phyloP scores from a whole-genome alignment of 2,329 filamentous ascomycete genomes.

The Aureobasidium melanogenum region DNA sequence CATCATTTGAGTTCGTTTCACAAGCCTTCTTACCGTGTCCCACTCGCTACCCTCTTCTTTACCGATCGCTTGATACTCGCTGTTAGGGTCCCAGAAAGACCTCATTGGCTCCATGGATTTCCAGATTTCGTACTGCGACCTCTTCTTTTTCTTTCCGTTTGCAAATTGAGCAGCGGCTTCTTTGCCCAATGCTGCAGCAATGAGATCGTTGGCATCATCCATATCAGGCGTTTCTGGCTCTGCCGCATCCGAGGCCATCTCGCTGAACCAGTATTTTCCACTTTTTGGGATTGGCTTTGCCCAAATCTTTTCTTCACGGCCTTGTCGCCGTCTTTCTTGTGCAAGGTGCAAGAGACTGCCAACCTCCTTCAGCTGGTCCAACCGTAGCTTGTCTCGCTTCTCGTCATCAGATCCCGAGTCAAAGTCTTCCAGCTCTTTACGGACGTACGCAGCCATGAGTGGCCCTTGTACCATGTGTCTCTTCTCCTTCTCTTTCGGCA shows the following conservation, averaged over 20 bases:
- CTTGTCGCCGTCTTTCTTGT: constrained; percentile 52
- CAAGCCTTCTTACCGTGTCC: constrained; percentile 39
- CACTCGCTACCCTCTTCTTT: constrained; percentile 38
- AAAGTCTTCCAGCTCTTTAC: constrained; percentile 46
- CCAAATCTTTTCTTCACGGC: constrained; percentile 34
- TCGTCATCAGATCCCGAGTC: constrained; percentile 30
- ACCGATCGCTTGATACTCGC: constrained; percentile 49
- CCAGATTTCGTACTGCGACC: constrained; percentile 38
- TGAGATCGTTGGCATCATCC: neutral
- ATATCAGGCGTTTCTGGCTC: neutral
- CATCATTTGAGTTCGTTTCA: neutral
- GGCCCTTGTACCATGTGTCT: constrained; percentile 51
- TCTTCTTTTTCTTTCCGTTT: constrained; percentile 22
- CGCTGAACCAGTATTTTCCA: constrained; percentile 9
- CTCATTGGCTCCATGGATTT: constrained; percentile 41
- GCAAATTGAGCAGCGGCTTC: constrained; percentile 15
- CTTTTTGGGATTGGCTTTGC: neutral
- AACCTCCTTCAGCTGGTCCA: constrained; percentile 50
- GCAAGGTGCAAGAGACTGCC: constrained; percentile 49
- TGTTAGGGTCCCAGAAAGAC: constrained; percentile 48
- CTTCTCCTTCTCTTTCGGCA: constrained; percentile 46
- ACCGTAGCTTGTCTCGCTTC: constrained; percentile 22
- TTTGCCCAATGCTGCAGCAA: constrained; percentile 17
- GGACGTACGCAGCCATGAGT: constrained; percentile 46
- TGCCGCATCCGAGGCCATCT: constrained; percentile 5